These are phyloP conservation scores for Sphaerostilbella broomeana DNA, from an alignment of 2,329 filamentous ascomycete genomes.

Conservation along the genomic window DNA sequence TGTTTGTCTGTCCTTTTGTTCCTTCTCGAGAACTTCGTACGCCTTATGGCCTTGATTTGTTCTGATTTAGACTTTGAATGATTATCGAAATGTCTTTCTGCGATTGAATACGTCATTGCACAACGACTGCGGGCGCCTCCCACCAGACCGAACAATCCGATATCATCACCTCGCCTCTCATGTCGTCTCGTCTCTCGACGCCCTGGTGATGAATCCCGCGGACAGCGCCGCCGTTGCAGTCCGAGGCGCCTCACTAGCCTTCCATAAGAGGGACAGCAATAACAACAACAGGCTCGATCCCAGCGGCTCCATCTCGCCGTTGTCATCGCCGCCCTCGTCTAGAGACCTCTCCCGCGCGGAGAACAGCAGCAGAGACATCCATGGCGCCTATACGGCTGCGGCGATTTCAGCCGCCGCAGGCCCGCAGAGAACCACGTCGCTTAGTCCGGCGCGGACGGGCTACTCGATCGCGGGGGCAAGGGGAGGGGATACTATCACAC, in stretches of 20 bases:
- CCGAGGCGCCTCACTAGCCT: conserved; percentile 50
- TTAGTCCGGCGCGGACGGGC: too few species aligned
- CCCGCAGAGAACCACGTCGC: too few species aligned
- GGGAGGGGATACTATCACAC: not conserved
- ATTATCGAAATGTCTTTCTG: not conserved
- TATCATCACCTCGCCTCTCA: conserved; percentile 7
- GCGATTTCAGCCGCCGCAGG: conserved; percentile 33
- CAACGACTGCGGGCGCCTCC: too few species aligned
- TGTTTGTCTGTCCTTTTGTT: conserved; percentile 2
- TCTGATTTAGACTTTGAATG: not conserved
- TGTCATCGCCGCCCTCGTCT: not conserved
- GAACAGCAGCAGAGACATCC: conserved; percentile 23
- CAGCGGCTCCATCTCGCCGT: not conserved
- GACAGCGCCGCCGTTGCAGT: conserved; percentile 39
- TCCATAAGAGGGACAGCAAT: conserved; percentile 31
- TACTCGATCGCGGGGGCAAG: not conserved
- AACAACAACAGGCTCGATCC: conserved; percentile 13
- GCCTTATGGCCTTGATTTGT: conserved; percentile 1
- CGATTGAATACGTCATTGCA: not conserved
- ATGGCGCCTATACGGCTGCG: conserved; percentile 40
- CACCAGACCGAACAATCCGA: not conserved
- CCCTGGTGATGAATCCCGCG: conserved; percentile 30
- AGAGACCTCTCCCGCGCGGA: too few species aligned
- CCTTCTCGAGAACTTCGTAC: not conserved
- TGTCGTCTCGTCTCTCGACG: conserved; percentile 14